Evolutionary conservation across 495 filamentous ascomycete species (phyloP).

Genomic region (Talaromyces stipitatus): DNA sequence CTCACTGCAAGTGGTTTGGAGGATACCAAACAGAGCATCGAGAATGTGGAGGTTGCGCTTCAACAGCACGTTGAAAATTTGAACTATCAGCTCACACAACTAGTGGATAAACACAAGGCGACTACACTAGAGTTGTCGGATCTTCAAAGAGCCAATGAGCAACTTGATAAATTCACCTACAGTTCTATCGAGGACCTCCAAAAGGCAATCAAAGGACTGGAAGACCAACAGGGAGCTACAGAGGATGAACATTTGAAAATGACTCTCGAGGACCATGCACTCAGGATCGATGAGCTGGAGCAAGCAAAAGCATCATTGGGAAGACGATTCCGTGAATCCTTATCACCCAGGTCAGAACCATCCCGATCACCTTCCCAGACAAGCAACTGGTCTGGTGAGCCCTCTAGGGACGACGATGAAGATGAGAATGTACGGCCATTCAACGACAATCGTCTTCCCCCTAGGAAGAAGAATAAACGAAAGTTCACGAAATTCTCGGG

Average conservation of each 20-base stretch:
- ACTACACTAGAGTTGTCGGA: not conserved
- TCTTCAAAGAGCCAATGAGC: not conserved
- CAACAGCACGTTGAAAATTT: slow-evolving; percentile 1
- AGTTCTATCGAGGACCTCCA: not conserved
- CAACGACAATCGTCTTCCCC: not conserved
- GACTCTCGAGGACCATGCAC: not conserved
- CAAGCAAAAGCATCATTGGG: not conserved
- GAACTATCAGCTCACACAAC: not conserved
- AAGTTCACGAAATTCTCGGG: not conserved
- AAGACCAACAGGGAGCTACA: not conserved
- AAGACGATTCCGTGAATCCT: not conserved
- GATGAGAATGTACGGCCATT: not conserved
- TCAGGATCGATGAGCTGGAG: not conserved
- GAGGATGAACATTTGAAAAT: not conserved
- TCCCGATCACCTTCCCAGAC: not conserved
- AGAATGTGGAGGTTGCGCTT: not conserved
- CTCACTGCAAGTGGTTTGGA: not conserved
- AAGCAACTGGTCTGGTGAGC: not conserved
- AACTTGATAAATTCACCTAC: not conserved
- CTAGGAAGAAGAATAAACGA: slow-evolving; percentile 13
- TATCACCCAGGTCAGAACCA: not conserved
- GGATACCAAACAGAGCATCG: not conserved
- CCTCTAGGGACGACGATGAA: not conserved
- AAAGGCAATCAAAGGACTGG: not conserved
- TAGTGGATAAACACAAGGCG: not conserved